phyloP scores from a whole-genome alignment of 2,329 filamentous ascomycete species.

The Claviceps sorghi region DNA sequence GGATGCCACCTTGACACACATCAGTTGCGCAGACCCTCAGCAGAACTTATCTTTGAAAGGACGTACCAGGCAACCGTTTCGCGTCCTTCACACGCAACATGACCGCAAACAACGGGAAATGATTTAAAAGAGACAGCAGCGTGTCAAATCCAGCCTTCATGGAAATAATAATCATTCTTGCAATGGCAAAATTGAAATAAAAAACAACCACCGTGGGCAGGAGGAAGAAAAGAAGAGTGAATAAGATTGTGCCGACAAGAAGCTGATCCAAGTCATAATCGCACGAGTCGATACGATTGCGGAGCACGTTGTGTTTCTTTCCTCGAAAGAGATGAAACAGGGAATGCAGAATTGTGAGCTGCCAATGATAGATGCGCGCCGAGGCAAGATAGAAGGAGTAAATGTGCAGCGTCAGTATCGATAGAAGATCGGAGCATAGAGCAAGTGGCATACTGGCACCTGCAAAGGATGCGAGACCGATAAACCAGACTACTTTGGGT shows the following conservation, averaged over 20 bases:
- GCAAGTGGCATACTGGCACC: constrained; percentile 95
- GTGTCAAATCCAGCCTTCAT: constrained; percentile 88
- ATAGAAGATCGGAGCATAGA: constrained; percentile 85
- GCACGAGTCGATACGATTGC: constrained; percentile 95
- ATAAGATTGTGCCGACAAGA: constrained; percentile 88
- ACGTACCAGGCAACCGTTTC: constrained; percentile 63
- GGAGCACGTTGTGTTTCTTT: constrained; percentile 92
- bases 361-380: constrained; percentile 96
- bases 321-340: constrained; percentile 98
- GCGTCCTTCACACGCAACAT: constrained; percentile 96
- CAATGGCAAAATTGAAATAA: constrained; percentile 88
- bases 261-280: constrained; percentile 97
- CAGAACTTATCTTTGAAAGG: not conserved
- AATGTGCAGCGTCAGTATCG: constrained; percentile 83
- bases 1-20: constrained; percentile 42
- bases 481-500: constrained; percentile 78
- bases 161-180: constrained; percentile 86
- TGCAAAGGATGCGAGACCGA: constrained; percentile 88
- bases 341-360: constrained; percentile 88
- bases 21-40: constrained; percentile 3
- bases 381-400: constrained; percentile 97
- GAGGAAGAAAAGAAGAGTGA: constrained; percentile 88
- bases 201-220: constrained; percentile 92
- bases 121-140: constrained; percentile 81
- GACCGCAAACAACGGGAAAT: constrained; percentile 91